phyloP scores from a whole-genome alignment of 2,329 filamentous ascomycete species.

The Fusarium avenaceum region DNA sequence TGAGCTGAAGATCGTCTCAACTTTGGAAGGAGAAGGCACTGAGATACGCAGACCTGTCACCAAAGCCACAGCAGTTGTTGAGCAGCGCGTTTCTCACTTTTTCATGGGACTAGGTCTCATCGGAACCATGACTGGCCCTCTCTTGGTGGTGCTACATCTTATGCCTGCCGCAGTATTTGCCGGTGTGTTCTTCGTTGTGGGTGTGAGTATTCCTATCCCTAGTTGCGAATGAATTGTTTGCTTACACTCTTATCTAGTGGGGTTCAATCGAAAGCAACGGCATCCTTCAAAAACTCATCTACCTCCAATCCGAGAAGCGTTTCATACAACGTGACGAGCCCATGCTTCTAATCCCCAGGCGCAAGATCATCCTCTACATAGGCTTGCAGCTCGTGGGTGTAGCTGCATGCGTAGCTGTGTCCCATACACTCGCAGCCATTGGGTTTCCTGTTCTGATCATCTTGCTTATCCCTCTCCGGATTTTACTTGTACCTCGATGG shows the following conservation, averaged over 20 bases:
- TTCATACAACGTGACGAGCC: slow-evolving; percentile 9
- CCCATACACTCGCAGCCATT: slow-evolving; percentile 6
- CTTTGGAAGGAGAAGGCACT: not conserved
- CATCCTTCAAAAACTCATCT: slow-evolving; percentile 7
- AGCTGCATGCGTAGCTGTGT: not conserved
- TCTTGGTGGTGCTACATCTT: slow-evolving; percentile 2
- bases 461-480: not conserved
- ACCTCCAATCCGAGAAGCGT: slow-evolving; percentile 7
- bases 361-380: slow-evolving; percentile 2
- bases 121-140: slow-evolving; percentile 8
- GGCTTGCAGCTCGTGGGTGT: slow-evolving; percentile 1
- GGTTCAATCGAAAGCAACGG: slow-evolving; percentile 12
- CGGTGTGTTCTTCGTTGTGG: slow-evolving; percentile 11
- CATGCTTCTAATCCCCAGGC: not conserved
- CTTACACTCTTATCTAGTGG: not conserved
- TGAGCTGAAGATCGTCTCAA: not conserved
- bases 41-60: not conserved
- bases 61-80: slow-evolving; percentile 6
- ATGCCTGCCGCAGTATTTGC: slow-evolving; percentile 7
- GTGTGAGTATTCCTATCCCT: not conserved
- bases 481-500: slow-evolving; percentile 7
- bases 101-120: slow-evolving; percentile 5
- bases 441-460: slow-evolving; percentile 2
- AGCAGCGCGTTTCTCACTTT: slow-evolving; percentile 6
- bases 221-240: rapidly evolving